Conservation (phyloP, 2,329 filamentous ascomycete species). For the Chaetothyriales sp. region DNA sequence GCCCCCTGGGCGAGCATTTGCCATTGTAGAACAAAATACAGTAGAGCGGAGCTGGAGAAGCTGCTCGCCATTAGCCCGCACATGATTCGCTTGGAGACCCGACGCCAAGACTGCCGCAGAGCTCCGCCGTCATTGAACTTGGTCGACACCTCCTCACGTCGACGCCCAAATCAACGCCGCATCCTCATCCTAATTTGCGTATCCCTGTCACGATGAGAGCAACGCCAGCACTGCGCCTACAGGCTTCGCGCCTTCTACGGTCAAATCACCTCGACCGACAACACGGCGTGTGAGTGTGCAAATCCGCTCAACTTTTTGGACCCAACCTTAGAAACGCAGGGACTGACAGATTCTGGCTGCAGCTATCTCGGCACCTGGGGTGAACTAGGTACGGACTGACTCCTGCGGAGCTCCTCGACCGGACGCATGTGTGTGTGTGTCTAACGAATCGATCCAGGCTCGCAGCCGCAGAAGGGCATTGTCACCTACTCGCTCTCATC, state of each 20-base stretch:
- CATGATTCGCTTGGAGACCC: not conserved
- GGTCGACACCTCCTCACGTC: not conserved
- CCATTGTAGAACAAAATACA: not conserved
- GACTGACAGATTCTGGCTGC: slow-evolving; percentile 19
- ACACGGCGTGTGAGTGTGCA: slow-evolving; percentile 28
- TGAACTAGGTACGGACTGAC: slow-evolving; percentile 42
- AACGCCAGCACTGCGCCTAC: slow-evolving; percentile 12
- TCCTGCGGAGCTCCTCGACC: too few relatives aligned
- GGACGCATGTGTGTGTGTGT: not conserved
- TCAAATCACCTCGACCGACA: slow-evolving; percentile 25
- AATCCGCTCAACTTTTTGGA: not conserved
- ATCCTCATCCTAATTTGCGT: not conserved
- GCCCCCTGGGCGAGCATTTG: not conserved
- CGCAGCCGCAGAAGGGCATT: slow-evolving; percentile 44
- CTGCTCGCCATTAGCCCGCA: not conserved
- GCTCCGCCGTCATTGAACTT: not conserved
- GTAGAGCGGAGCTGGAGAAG: not conserved
- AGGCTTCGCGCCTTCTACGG: slow-evolving; percentile 12
- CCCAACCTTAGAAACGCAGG: not conserved
- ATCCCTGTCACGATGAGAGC: slow-evolving; percentile 12
- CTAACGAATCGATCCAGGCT: slow-evolving; percentile 22
- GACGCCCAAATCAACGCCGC: not conserved
- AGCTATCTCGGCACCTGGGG: slow-evolving; percentile 67
- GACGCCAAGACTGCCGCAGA: not conserved
- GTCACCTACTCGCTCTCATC: slow-evolving; percentile 60